A percentile compares a stretch with the other conserved stretches of the same genome.
Evolutionary conservation across 345 rosid species (phyloP).

Genomic region (Lenwebbia sp.): DNA sequence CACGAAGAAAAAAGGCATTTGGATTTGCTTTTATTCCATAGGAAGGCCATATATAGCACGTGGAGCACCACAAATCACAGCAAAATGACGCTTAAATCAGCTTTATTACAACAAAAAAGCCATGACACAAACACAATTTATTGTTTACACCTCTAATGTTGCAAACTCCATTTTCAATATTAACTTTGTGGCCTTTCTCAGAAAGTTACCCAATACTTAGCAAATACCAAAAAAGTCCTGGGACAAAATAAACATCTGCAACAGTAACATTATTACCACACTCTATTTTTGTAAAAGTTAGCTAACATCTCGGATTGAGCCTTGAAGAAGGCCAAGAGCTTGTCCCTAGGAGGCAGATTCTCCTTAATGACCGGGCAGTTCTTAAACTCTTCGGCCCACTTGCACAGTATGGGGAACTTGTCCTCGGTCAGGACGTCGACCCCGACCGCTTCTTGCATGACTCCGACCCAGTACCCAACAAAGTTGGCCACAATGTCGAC

Average conservation of each 20-base stretch:
- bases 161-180: no score
- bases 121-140: neutral
- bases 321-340: neutral
- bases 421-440: neutral
- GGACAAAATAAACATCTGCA: no score
- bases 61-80: neutral
- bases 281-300: neutral
- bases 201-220: no score
- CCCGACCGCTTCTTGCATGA: neutral
- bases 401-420: neutral
- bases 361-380: neutral
- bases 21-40: neutral
- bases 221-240: no score
- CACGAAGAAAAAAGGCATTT: neutral
- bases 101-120: neutral
- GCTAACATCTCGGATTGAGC: neutral
- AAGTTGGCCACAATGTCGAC: constrained; percentile 2
- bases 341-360: constrained; percentile 4
- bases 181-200: no score
- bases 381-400: constrained; percentile 1
- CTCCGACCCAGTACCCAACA: neutral
- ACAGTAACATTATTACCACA: neutral
- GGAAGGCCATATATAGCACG: neutral
- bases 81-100: neutral
- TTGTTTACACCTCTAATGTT: no score